Evolutionary conservation across 1,284 basidiomycete genomes (phyloP).

Genomic region (Microstroma glucosiphilum): DNA sequence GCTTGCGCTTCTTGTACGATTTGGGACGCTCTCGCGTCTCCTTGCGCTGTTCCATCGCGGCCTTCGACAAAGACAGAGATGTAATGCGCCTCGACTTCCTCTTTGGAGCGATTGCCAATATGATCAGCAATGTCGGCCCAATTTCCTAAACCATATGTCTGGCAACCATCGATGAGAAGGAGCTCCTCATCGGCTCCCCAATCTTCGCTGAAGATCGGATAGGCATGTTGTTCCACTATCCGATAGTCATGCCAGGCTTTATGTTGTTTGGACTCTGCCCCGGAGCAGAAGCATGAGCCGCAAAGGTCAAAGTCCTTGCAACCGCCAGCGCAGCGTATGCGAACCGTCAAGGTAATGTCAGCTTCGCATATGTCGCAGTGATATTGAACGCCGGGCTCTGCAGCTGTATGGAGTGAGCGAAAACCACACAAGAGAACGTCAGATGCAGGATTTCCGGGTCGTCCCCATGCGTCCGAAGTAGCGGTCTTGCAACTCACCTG

Average conservation of each 20-base stretch:
- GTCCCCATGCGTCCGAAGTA: no score
- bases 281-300: conserved; percentile 74
- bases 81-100: conserved; percentile 91
- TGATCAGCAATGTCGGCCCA: conserved; percentile 96
- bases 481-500: conserved; percentile 16
- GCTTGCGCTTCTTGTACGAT: conserved; percentile 12
- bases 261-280: conserved; percentile 80
- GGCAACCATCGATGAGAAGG: conserved; percentile 80
- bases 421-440: no score
- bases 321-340: conserved; percentile 47
- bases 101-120: conserved; percentile 86
- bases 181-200: conserved; percentile 99
- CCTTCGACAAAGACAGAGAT: conserved; percentile 67
- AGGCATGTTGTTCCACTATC: conserved; percentile 88
- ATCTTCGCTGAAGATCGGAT: conserved; percentile 88
- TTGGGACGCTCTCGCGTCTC: conserved; percentile 32
- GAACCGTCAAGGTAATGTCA: conserved; percentile 48
- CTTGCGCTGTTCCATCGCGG: conserved; percentile 32
- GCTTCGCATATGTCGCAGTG: conserved; percentile 50
- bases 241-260: conserved; percentile 85
- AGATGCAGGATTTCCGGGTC: no score
- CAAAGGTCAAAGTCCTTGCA: conserved; percentile 53
- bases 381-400: conserved; percentile 47
- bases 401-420: no score
- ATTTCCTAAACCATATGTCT: conserved; percentile 85